Percentiles rank a stretch among this genome's conserved stretches.
Conservation (phyloP, 192 early-diverging fungal genomes). For the Blastocladiella britannica region DNA sequence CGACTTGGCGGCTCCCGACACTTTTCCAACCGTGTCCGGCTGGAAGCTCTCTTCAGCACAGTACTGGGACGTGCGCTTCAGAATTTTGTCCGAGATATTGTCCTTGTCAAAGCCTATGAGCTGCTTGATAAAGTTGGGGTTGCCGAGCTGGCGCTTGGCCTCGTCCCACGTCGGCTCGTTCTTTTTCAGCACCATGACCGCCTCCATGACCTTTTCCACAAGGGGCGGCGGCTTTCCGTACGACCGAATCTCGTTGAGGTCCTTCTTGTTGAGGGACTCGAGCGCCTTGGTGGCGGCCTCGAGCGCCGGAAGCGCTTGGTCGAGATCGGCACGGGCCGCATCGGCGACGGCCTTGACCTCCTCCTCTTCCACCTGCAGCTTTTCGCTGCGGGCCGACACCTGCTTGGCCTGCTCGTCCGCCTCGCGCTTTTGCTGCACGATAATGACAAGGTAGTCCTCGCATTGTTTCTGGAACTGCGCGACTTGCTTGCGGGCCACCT, state of each 20-base stretch:
- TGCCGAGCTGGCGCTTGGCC: constrained; percentile 62
- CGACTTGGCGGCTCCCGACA: constrained; percentile 93
- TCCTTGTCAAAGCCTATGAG: constrained; percentile 94
- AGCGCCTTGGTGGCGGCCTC: constrained; percentile 83
- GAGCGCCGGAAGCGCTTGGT: constrained; percentile 92
- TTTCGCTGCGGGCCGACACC: constrained; percentile 53
- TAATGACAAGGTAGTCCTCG: constrained; percentile 83
- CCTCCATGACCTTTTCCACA: constrained; percentile 92
- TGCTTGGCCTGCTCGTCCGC: constrained; percentile 72
- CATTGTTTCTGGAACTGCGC: constrained; percentile 70
- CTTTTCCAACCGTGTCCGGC: constrained; percentile 84
- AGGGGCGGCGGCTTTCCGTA: constrained; percentile 93
- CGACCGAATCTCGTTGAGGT: constrained; percentile 83
- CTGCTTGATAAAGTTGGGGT: constrained; percentile 71
- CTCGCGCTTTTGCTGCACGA: constrained; percentile 82
- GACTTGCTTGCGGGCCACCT: constrained; percentile 62
- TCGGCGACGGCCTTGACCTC: constrained; percentile 52
- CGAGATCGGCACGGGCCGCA: constrained; percentile 71
- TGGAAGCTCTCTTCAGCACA: constrained; percentile 69
- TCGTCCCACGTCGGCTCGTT: constrained; percentile 74
- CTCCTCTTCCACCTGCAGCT: constrained; percentile 47
- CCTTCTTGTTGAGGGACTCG: constrained; percentile 83
- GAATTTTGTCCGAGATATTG: constrained; percentile 42
- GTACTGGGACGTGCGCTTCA: constrained; percentile 70
- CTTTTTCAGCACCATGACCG: constrained; percentile 84